Conservation (phyloP, 2,329 filamentous ascomycete species). For the Colletotrichum costaricense region DNA sequence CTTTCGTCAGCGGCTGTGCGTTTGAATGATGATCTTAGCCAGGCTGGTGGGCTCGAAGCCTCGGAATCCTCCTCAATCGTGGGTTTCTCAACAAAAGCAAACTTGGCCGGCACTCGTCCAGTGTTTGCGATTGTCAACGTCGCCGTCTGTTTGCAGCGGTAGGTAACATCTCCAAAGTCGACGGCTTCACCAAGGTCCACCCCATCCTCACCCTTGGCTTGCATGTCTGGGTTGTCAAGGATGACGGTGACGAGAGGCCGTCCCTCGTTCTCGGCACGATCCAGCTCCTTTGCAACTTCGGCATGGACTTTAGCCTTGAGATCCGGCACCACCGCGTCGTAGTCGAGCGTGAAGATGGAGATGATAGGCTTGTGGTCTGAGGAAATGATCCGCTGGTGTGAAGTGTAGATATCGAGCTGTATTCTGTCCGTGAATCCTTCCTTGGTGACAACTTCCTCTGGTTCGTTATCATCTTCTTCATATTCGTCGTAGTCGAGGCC, state of each 20-base stretch:
- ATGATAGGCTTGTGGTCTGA: slow-evolving; percentile 96
- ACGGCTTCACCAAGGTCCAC: slow-evolving; percentile 67
- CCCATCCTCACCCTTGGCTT: slow-evolving; percentile 36
- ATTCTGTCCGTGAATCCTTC: slow-evolving; percentile 68
- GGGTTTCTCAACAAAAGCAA: slow-evolving; percentile 83
- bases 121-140: slow-evolving; percentile 92
- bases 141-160: slow-evolving; percentile 72
- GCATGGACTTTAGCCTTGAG: slow-evolving; percentile 86
- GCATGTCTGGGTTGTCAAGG: slow-evolving; percentile 69
- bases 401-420: slow-evolving; percentile 76
- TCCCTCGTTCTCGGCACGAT: slow-evolving; percentile 91
- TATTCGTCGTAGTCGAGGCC: slow-evolving; percentile 72
- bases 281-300: slow-evolving; percentile 88
- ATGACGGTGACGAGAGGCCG: slow-evolving; percentile 86
- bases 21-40: slow-evolving; percentile 78
- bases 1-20: slow-evolving; percentile 54
- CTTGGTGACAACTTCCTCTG: slow-evolving; percentile 65
- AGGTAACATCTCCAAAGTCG: slow-evolving; percentile 82
- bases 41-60: slow-evolving; percentile 60
- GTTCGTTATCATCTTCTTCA: slow-evolving; percentile 57
- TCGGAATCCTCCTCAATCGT: slow-evolving; percentile 56
- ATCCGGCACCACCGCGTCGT: slow-evolving; percentile 87
- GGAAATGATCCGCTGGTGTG: slow-evolving; percentile 88
- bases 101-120: slow-evolving; percentile 80
- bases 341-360: slow-evolving; percentile 85